These are phyloP conservation scores for Setaria viridis DNA, from an alignment of 202 grass and related monocot genomes.

Conservation along the genomic window DNA sequence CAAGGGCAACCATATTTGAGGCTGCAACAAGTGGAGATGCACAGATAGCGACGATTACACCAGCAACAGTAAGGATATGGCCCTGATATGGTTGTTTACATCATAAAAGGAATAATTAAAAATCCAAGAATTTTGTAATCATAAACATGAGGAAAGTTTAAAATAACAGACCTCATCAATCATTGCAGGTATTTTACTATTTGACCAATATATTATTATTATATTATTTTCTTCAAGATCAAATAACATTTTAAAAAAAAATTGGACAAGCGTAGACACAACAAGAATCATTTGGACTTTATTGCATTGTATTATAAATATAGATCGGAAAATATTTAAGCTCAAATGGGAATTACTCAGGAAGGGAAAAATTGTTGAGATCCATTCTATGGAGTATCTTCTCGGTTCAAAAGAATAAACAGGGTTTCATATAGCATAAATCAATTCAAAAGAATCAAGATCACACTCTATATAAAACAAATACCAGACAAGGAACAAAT, in stretches of 20 bases:
- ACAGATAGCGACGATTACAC: conserved; percentile 82
- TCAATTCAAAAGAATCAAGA: neutral
- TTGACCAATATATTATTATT: conserved; percentile 8
- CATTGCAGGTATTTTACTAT: conserved; percentile 10
- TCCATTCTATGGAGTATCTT: conserved; percentile 14
- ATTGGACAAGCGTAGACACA: neutral
- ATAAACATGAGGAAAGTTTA: neutral
- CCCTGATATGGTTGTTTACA: conserved; percentile 62
- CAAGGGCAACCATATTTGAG: conserved; percentile 82
- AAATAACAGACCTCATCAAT: neutral
- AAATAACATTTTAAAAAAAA: too few relatives aligned
- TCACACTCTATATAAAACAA: neutral
- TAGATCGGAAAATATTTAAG: neutral
- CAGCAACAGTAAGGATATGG: conserved; percentile 81
- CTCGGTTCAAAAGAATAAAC: conserved; percentile 31
- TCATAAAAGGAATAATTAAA: conserved; percentile 14
- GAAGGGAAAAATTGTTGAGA: neutral
- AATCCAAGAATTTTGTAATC: neutral
- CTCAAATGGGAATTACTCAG: neutral
- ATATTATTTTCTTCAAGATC: too few relatives aligned
- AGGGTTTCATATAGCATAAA: neutral
- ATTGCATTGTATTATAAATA: neutral
- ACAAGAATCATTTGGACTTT: neutral
- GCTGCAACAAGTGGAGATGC: conserved; percentile 75
- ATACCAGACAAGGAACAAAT: neutral